A percentile compares a stretch with the other conserved stretches of the same genome.
Evolutionary conservation across 306 rosid species (phyloP).

Genomic region (Carpinus fangiana): DNA sequence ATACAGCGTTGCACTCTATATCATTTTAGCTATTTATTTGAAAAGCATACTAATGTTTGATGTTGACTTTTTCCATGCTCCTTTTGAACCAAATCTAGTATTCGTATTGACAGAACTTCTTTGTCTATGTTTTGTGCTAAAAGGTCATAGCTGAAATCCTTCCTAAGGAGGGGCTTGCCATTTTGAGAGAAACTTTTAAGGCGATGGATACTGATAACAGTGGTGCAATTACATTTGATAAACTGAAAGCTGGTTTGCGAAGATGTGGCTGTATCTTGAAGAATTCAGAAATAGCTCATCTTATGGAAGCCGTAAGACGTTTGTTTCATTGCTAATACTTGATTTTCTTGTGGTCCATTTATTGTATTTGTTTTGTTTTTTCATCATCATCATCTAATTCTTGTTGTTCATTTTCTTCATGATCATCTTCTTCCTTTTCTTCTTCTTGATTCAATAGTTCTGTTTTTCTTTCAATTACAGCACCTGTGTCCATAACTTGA

Average conservation of each 20-base stretch:
- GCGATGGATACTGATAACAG: constrained; percentile 86
- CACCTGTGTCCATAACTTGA: neutral
- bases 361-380: constrained; percentile 1
- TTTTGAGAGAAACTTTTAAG: constrained; percentile 83
- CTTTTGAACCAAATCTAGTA: too few species aligned
- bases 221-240: constrained; percentile 18
- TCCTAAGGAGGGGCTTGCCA: constrained; percentile 95
- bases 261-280: constrained; percentile 92
- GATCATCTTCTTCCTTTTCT: neutral
- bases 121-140: too few species aligned
- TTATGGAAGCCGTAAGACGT: constrained; percentile 82
- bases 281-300: constrained; percentile 88
- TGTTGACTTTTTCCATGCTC: too few species aligned
- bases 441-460: neutral
- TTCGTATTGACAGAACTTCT: too few species aligned
- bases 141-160: constrained; percentile 84
- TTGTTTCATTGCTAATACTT: constrained; percentile 12
- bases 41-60: too few species aligned
- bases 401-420: neutral
- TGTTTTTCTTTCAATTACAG: neutral
- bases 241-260: constrained; percentile 92
- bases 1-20: too few species aligned
- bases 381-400: too few species aligned
- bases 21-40: too few species aligned
- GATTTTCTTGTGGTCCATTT: neutral